Evolutionary conservation across 108 stramenopile species (phyloP), one percentile per base, ranked within the genome.

Genomic region (Skeletonema tropicum): DNA sequence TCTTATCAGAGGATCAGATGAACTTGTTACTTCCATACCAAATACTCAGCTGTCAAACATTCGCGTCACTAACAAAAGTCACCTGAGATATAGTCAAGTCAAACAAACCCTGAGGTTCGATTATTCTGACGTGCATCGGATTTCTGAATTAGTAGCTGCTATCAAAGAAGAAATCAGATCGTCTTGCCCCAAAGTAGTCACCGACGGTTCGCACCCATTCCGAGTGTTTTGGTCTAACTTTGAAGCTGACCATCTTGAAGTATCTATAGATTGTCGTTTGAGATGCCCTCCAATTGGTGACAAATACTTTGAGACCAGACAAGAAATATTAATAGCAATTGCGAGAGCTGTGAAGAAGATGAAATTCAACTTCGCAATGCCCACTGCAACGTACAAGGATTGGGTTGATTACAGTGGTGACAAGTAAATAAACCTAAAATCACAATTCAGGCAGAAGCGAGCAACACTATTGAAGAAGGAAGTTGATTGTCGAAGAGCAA

Each of bases 161-260:
- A 88, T 93, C 21, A 71, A 76, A 45, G 41, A 77, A 11, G 87
- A 89, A 87, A 83, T 93, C 3, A 57, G 62, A 19, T 58, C n/a
- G 31, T 49, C 79, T 21, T 93, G 92, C 76, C 81, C 87, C 10
- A 62, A 85, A 58, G 78, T 90, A 6, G 78, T 93, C 21, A 72
- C 73, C 1, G 88, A 91, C 75, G 90, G 89, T 21, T 67, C 77
- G 4, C 65, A 80, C 13, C 84, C 87, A 41, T 91, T 89, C 63
- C 77, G 79, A n/a, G 90, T 86, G 17, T 48, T 68, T 19, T 86
- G 83, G 87, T 55, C 68, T 9, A 69, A 72, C 26, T 88, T 85
- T 64, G 66, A 73, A 12, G 79, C 69, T 14, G 74, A 84, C 42
- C 70, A 83, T 58, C 39, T 93, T 12, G 70, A 80, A 52, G 77